phyloP scores from a whole-genome alignment of 441 rosid genomes.

The Populus hybrid region DNA sequence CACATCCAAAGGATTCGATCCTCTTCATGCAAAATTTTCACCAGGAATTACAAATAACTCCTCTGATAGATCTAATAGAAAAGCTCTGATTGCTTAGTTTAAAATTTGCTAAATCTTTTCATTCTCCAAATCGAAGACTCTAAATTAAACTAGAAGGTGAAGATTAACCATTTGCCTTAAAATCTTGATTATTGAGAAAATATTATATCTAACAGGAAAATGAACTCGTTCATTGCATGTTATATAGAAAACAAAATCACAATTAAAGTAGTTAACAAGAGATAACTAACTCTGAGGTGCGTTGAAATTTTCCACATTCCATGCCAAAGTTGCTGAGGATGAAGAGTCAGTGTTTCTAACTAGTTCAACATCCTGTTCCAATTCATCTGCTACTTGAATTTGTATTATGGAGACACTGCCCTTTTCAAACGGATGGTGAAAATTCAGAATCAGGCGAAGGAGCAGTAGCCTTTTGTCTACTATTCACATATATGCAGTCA shows the following conservation, averaged over 20 bases:
- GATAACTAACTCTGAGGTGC: slow-evolving; percentile 70
- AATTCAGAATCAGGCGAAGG: slow-evolving; percentile 34
- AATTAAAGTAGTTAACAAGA: slow-evolving; percentile 18
- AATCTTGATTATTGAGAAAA: slow-evolving; percentile 3
- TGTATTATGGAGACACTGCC: slow-evolving; percentile 27
- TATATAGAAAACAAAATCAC: slow-evolving; percentile 4
- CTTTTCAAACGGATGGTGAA: slow-evolving; percentile 38
- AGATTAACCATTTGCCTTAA: not conserved
- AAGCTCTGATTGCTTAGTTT: not conserved
- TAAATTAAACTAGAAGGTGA: not conserved
- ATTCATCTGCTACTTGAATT: slow-evolving; percentile 28
- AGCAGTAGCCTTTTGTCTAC: slow-evolving; percentile 46
- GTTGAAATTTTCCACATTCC: slow-evolving; percentile 59
- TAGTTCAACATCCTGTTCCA: slow-evolving; percentile 30
- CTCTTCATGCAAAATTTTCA: not conserved
- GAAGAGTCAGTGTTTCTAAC: slow-evolving; percentile 31
- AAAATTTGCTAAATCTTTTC: not conserved
- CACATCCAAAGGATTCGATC: not conserved
- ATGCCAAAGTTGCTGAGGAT: slow-evolving; percentile 36
- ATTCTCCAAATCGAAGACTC: too few species aligned
- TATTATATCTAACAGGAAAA: slow-evolving; percentile 5
- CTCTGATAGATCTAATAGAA: not conserved
- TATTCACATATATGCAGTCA: slow-evolving; percentile 29
- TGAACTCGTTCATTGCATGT: not conserved
- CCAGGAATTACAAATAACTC: not conserved